Evolutionary conservation across 2,329 filamentous ascomycete species (phyloP).

Genomic region (Chaetomium olivaceum): DNA sequence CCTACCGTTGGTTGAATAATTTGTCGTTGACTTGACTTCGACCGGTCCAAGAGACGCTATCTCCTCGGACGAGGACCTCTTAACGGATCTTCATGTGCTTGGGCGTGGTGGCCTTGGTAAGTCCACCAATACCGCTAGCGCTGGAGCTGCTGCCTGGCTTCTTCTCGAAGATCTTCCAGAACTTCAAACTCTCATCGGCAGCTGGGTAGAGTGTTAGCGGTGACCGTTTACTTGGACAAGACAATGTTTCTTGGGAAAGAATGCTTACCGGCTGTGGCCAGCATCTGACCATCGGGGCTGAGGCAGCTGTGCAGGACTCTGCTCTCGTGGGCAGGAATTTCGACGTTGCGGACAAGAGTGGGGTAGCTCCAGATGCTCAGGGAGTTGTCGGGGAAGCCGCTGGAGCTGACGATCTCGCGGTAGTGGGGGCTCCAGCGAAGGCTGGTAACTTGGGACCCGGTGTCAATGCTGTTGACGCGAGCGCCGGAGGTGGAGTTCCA

Average conservation of each 20-base stretch:
- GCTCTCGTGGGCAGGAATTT: constrained; percentile 97
- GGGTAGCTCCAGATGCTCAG: constrained; percentile 99
- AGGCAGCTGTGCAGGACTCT: constrained; percentile 95
- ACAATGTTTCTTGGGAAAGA: too few species aligned
- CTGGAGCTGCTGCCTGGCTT: constrained; percentile 75
- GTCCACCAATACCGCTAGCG: constrained; percentile 64
- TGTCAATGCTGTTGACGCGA: constrained; percentile 98
- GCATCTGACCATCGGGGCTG: constrained; percentile 96
- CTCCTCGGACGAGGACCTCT: constrained; percentile 32
- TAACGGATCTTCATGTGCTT: constrained; percentile 96
- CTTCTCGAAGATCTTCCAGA: constrained; percentile 99
- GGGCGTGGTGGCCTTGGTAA: constrained; percentile 78
- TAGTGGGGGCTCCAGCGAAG: constrained; percentile 96
- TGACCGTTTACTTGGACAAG: not conserved
- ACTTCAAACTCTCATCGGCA: constrained; percentile 96
- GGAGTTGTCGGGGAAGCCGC: constrained; percentile 98
- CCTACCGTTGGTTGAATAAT: constrained; percentile 45
- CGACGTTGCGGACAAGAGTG: constrained; percentile 91
- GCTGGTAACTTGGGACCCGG: constrained; percentile 94
- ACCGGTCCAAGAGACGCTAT: constrained; percentile 17
- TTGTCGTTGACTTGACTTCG: constrained; percentile 26
- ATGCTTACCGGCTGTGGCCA: constrained; percentile 79
- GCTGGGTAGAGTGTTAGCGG: constrained; percentile 49
- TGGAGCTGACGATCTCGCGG: constrained; percentile 96
- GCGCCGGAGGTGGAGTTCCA: constrained; percentile 99